phyloP scores from a whole-genome alignment of 306 rosid species.

The Acacia acuminata region DNA sequence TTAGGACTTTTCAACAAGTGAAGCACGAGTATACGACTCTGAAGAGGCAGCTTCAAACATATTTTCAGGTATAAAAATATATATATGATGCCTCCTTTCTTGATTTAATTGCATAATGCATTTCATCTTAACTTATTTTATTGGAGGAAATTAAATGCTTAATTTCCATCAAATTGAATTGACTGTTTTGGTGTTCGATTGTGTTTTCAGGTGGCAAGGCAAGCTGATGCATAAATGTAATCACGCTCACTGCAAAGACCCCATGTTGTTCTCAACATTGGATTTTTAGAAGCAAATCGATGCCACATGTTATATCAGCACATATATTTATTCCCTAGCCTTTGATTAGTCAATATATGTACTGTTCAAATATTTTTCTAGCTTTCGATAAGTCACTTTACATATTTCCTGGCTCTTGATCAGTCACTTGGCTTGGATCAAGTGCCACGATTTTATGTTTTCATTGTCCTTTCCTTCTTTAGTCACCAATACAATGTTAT shows the following conservation, averaged over 20 bases:
- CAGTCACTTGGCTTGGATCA: neutral
- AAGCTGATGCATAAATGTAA: conserved; percentile 28
- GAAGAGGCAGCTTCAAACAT: conserved; percentile 64
- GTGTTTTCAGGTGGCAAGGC: conserved; percentile 32
- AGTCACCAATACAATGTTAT: neutral
- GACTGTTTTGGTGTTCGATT: neutral
- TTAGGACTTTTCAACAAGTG: conserved; percentile 59
- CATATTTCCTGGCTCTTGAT: neutral
- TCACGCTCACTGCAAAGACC: neutral
- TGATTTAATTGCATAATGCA: neutral
- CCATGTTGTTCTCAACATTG: neutral
- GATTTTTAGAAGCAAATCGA: neutral
- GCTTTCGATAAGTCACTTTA: neutral
- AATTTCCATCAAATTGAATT: neutral
- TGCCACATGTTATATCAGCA: neutral
- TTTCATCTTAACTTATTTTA: neutral
- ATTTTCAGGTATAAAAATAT: conserved; percentile 49
- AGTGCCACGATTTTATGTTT: neutral
- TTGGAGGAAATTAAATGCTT: neutral
- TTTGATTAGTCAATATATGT: neutral
- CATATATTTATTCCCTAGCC: neutral
- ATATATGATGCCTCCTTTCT: neutral
- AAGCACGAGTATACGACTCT: conserved; percentile 63
- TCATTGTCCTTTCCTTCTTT: neutral
- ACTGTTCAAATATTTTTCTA: neutral